Conservation (phyloP, 768 basidiomycete genomes). For the Cystobasidium onofrii region DNA sequence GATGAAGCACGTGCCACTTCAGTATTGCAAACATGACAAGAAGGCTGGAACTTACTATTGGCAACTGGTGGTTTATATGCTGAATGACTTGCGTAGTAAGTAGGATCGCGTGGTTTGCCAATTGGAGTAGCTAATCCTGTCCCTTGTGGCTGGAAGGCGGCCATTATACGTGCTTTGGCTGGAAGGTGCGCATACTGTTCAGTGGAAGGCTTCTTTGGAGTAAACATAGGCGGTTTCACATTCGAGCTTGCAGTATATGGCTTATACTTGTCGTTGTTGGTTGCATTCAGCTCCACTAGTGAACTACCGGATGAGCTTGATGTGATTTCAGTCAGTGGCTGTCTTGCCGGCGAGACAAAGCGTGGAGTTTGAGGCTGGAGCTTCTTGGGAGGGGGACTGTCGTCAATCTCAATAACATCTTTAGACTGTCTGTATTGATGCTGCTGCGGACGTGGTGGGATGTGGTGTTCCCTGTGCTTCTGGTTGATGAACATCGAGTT, state of each 20-base stretch:
- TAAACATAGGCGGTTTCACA: neutral
- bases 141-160: neutral
- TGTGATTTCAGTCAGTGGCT: neutral
- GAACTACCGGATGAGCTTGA: neutral
- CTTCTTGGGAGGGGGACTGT: neutral
- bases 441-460: neutral
- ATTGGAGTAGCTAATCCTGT: neutral
- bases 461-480: neutral
- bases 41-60: neutral
- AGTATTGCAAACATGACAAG: too few relatives aligned
- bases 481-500: constrained; percentile 9
- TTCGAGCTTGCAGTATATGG: neutral
- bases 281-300: neutral
- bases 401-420: constrained; percentile 1
- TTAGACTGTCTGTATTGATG: neutral
- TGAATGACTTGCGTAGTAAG: neutral
- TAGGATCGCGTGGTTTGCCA: neutral
- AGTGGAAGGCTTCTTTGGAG: neutral
- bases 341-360: neutral
- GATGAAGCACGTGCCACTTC: too few relatives aligned
- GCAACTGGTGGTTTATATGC: neutral
- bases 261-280: neutral
- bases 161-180: neutral
- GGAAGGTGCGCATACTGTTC: neutral
- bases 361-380: neutral